phyloP scores from a whole-genome alignment of 306 rosid species.

The Trifolium repens region DNA sequence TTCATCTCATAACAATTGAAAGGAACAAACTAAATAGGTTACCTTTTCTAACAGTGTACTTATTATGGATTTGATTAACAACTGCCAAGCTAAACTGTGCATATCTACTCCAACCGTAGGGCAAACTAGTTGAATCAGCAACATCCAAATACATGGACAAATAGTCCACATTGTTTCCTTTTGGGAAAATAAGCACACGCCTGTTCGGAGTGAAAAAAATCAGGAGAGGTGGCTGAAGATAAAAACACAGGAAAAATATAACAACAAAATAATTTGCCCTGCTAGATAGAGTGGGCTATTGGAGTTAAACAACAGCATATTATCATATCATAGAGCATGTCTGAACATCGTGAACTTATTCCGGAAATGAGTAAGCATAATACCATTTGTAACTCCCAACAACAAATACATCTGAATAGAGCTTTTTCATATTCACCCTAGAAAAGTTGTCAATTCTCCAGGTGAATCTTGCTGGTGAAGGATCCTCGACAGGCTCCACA shows the following conservation, averaged over 20 bases:
- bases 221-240: constrained; percentile 37
- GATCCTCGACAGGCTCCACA: constrained; percentile 81
- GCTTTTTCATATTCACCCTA: constrained; percentile 71
- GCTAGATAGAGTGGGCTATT: constrained; percentile 10
- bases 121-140: constrained; percentile 77
- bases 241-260: background rate
- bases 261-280: constrained; percentile 1
- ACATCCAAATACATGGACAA: constrained; percentile 92
- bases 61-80: constrained; percentile 66
- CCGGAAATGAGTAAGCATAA: constrained; percentile 8
- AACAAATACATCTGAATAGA: constrained; percentile 70
- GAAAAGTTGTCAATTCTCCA: constrained; percentile 88
- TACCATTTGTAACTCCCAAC: constrained; percentile 94
- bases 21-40: constrained; percentile 34
- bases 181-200: constrained; percentile 91
- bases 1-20: constrained; percentile 25
- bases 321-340: background rate
- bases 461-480: constrained; percentile 72
- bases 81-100: constrained; percentile 88
- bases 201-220: constrained; percentile 49
- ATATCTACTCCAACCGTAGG: constrained; percentile 92
- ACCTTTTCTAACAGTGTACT: constrained; percentile 85
- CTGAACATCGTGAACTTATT: constrained; percentile 17
- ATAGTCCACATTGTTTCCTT: constrained; percentile 89
- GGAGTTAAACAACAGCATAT: constrained; percentile 3